Percentiles rank a stretch among this genome's conserved stretches.
phyloP scores from a whole-genome alignment of 2,329 filamentous ascomycete species.

The Pseudogymnoascus sp. region DNA sequence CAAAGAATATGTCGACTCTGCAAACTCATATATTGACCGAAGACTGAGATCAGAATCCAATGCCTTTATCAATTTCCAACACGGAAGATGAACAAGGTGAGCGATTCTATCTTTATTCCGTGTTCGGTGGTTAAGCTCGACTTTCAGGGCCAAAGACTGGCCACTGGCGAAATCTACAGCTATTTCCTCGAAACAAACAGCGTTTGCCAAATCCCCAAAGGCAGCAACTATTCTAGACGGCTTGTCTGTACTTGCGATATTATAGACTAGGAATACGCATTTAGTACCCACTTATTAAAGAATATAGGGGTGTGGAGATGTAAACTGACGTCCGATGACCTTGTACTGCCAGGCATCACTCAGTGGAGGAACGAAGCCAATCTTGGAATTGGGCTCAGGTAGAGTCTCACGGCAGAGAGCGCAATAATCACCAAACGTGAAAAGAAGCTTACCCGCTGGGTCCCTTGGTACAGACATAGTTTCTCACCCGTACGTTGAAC shows the following conservation, averaged over 20 bases:
- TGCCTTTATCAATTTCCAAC: conserved; percentile 1
- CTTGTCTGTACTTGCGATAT: not conserved
- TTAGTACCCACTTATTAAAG: not conserved
- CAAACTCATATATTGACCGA: conserved; percentile 11
- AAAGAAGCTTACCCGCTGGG: not conserved
- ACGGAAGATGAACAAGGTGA: conserved; percentile 10
- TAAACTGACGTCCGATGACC: conserved; percentile 8
- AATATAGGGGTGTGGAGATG: not conserved
- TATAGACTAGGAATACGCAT: not conserved
- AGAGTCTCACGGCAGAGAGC: conserved; percentile 1
- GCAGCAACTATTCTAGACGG: not conserved
- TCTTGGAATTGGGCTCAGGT: not conserved
- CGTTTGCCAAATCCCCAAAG: not conserved
- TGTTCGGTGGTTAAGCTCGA: not conserved
- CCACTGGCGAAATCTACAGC: not conserved
- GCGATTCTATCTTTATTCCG: not conserved
- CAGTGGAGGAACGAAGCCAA: not conserved
- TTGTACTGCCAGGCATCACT: conserved; percentile 9
- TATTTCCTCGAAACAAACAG: not conserved
- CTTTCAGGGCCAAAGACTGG: not conserved
- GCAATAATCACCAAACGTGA: not conserved
- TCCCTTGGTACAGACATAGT: not conserved
- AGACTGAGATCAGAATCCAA: not conserved
- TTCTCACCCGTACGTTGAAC: not conserved
- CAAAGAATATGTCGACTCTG: conserved; percentile 4